Percentiles rank a stretch among this genome's conserved stretches.
Conservation (phyloP, 148 eudicot species). For the Selenicereus undatus region DNA sequence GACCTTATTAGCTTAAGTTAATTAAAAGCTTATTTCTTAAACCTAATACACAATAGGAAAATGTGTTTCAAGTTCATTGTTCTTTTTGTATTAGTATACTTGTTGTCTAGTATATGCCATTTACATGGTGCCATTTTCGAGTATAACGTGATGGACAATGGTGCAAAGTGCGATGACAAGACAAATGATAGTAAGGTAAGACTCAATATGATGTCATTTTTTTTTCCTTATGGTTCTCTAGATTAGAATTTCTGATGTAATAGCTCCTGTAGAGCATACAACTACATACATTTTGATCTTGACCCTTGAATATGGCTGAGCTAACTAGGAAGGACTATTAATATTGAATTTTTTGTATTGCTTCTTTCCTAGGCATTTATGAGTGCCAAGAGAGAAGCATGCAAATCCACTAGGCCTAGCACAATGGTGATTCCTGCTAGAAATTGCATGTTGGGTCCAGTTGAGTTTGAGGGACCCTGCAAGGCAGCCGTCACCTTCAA, state of each 20-base stretch:
- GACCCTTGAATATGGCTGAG: no score
- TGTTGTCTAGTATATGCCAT: neutral
- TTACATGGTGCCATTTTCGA: neutral
- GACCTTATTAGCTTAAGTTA: no score
- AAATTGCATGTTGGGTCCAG: conserved; percentile 17
- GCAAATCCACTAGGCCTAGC: conserved; percentile 15
- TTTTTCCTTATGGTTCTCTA: no score
- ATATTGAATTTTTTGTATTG: neutral
- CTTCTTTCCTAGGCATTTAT: conserved; percentile 3
- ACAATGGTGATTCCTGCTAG: conserved; percentile 30
- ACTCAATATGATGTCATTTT: no score
- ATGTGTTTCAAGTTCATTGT: neutral
- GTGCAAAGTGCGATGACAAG: conserved; percentile 10
- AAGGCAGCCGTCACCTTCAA: conserved; percentile 25
- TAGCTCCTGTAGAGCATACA: no score
- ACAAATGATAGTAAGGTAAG: conserved; percentile 8
- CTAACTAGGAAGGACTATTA: no score
- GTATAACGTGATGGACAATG: conserved; percentile 6
- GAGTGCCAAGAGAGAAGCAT: conserved; percentile 27
- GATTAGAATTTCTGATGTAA: no score
- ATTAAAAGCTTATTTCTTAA: no score
- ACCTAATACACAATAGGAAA: neutral
- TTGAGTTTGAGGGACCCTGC: conserved; percentile 31
- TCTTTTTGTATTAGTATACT: neutral
- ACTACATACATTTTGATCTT: no score